Base-by-base conservation (phyloP, 2,329 filamentous ascomycete genomes). In the Botryosphaeria agaves region DNA sequence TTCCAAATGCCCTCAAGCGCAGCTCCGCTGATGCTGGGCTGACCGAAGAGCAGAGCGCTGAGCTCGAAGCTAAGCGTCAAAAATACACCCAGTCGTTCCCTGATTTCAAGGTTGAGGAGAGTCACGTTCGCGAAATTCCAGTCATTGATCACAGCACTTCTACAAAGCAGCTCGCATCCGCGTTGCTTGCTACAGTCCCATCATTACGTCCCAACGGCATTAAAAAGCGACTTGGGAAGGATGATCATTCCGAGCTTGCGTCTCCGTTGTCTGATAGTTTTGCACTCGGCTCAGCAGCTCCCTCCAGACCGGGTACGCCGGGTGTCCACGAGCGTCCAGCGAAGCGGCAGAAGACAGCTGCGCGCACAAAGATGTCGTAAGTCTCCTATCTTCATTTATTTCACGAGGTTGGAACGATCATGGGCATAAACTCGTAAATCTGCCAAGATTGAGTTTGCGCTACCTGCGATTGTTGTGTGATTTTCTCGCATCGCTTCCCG, bases 281-380 rank as follows among this genome's bases (percentile, higher is more conserved):
- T n/a, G 16, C 18, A 18, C 16, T 19, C 6, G 28, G 18, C 28
- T 11, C 28, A 18, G 28, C 5, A 20, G 15, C 17, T 12, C 7
- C 28, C 4, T 19, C 26, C 8, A 18, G 31, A 14, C 26, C 17
- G 17, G 18, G 14, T n/a, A 33, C 31, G 14, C 31, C 31, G 7
- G 11, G 9, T 16, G 15, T 19, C 18, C 11, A 21, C 26, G 31
- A 15, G 21, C 32, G 29, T 20, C 30, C 27, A 26, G 29, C 20
- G 23, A 34, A 24, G 19, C 25, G 11, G 26, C 17, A n/a, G 8
- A 34, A 35, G 18, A 26, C 26, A 24, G 28, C 32, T 2, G 51
- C 51, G 27, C 52, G 52, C 40, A 52, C 49, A 11, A 54, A 54
- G 40, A 46, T 45, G 33, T 54, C 51, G 51, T 54, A 44, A 48